phyloP scores from a whole-genome alignment of 768 basidiomycete genomes.

The Rhizopogon roseolus region DNA sequence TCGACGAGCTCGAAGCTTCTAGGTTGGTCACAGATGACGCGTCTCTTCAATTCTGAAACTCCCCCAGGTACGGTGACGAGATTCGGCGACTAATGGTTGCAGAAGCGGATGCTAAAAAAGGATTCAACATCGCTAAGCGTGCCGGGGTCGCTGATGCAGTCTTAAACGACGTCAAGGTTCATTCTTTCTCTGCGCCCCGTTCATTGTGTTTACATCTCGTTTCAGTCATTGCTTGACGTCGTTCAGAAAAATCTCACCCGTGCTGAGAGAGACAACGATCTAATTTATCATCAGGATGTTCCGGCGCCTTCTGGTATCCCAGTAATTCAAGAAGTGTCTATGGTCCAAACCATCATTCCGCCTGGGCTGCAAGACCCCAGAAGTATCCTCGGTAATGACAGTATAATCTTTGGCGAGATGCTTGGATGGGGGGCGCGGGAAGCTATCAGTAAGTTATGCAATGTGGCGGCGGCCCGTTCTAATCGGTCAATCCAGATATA shows the following conservation, averaged over 20 bases:
- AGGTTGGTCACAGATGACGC: slow-evolving; percentile 37
- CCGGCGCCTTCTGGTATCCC: slow-evolving; percentile 69
- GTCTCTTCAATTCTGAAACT: not conserved
- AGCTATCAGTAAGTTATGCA: slow-evolving; percentile 62
- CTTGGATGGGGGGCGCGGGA: slow-evolving; percentile 84
- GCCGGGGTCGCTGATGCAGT: slow-evolving; percentile 60
- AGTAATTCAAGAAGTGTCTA: slow-evolving; percentile 54
- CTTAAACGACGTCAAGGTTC: slow-evolving; percentile 75
- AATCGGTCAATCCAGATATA: slow-evolving; percentile 47
- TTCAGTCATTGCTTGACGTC: slow-evolving; percentile 70
- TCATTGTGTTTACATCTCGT: not conserved
- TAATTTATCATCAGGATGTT: slow-evolving; percentile 90
- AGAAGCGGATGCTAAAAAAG: slow-evolving; percentile 61
- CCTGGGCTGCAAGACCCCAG: slow-evolving; percentile 55
- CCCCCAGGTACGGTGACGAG: slow-evolving; percentile 81
- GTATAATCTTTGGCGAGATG: slow-evolving; percentile 67
- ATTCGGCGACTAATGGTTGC: slow-evolving; percentile 74
- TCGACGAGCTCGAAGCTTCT: slow-evolving; percentile 81
- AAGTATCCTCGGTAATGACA: slow-evolving; percentile 45
- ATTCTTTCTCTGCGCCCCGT: slow-evolving; percentile 4
- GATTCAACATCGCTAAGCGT: slow-evolving; percentile 60
- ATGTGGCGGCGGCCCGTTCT: not conserved
- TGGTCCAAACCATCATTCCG: slow-evolving; percentile 60
- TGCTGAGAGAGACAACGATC: slow-evolving; percentile 87
- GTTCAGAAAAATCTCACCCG: slow-evolving; percentile 63